Base-by-base conservation (phyloP, 192 early-diverging fungal species). In the Podila horticola region DNA sequence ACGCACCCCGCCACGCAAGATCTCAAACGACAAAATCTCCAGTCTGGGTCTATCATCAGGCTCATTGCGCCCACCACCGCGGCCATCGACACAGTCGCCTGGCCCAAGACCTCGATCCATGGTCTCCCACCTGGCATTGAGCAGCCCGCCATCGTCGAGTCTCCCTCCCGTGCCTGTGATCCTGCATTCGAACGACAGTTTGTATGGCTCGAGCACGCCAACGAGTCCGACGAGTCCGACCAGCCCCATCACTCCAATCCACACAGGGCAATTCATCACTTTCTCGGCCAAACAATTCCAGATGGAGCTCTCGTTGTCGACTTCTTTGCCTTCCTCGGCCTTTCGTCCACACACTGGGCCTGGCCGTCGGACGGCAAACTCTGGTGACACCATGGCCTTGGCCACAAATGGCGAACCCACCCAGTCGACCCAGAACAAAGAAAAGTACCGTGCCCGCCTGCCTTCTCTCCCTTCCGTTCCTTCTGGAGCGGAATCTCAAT, bases 171-270 rank as follows among this genome's bases (percentile, higher is more conserved):
- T 81, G 15, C 77, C 77, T 11, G 41, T 50, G 0, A 20, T 79
- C 28, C 66, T 79, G 34, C 75, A 74, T 49, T 71, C 74, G 36
- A 55, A 75, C 41, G 72, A 75, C 19, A 68, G 55, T 17, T 50
- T 64, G 3, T 45, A 69, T 29, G 41, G n/a, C 20, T 66, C 74
- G 33, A 77, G 70, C 30, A 73, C 69, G 5, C 76, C 82, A 1
- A 71, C 75, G 8, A 73, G 74, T 28, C 76, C 82, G 20, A 83
- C 75, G 17, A 73, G 70, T 28, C 76, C 82, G 28, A 83, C 71
- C 10, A 69, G 66, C 30, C 74, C 82, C 15, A 69, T 64, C 5
- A 71, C 41, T 26, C 72, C 69, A 2, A 29, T 61, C 1, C 41
- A 45, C 15, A 45, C 41, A 13, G 41, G 41, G 15, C 57, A 67